A percentile compares a stretch with the other conserved stretches of the same genome.
These are phyloP conservation scores for Diaporthe citriasiana DNA, from an alignment of 2,329 filamentous ascomycete species.

Conservation along the genomic window DNA sequence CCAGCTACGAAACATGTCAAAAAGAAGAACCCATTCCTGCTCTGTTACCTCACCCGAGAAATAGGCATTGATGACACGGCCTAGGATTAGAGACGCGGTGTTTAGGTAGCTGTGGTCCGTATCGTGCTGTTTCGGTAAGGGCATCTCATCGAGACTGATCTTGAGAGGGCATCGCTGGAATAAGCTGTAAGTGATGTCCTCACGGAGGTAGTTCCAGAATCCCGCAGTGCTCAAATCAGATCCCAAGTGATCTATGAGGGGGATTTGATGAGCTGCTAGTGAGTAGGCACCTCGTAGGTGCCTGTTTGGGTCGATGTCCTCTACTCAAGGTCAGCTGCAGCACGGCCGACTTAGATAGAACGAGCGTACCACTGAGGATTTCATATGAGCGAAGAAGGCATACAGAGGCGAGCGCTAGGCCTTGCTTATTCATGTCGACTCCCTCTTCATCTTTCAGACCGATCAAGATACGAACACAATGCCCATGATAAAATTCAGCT, in stretches of 20 bases:
- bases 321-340: constrained; percentile 43
- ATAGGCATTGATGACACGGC: constrained; percentile 57
- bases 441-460: neutral
- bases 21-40: constrained; percentile 45
- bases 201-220: constrained; percentile 66
- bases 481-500: constrained; percentile 57
- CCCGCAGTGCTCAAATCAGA: constrained; percentile 56
- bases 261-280: constrained; percentile 51
- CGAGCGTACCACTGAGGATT: constrained; percentile 57
- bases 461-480: constrained; percentile 54
- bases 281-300: constrained; percentile 63
- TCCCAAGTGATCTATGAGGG: constrained; percentile 44
- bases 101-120: constrained; percentile 56
- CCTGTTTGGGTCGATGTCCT: constrained; percentile 58
- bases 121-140: constrained; percentile 33
- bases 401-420: constrained; percentile 60
- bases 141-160: constrained; percentile 52
- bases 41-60: constrained; percentile 46
- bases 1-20: constrained; percentile 51
- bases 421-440: constrained; percentile 39
- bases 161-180: constrained; percentile 58
- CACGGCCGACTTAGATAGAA: too few relatives aligned
- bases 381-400: constrained; percentile 65
- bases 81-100: constrained; percentile 58
- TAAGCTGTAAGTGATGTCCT: constrained; percentile 68